Evolutionary conservation across 345 rosid genomes (phyloP), one percentile per base, ranked within the genome.

Genomic region (Pistacia vera): DNA sequence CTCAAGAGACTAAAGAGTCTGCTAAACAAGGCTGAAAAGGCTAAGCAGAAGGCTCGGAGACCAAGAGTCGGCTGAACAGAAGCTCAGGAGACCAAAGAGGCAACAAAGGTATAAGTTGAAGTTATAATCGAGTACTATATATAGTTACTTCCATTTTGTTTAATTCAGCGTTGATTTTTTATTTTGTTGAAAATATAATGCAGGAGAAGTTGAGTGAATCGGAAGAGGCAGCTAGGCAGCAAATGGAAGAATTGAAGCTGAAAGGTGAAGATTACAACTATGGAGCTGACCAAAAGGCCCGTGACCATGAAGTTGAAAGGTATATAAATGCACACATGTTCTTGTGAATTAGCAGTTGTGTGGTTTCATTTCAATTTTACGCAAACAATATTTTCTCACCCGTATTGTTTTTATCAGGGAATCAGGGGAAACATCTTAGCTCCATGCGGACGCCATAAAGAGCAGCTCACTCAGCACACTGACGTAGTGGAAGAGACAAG

Each of bases 161-260:
- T 5, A 65, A n/a, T 11, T 51, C 13, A 12, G 13, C 33, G 49
- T 63, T 51, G 44, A 1, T 5, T 70, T 22, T 57, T 20, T 36
- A n/a, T 13, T 35, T 41, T 41, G 46, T 41, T 41, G 46, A 41
- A 4, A 41, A 61, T 46, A 35, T 66, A 8, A 18, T 69, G 49
- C 60, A 88, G 90, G 91, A 88, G 62, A 88, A 81, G 46, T 12
- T 86, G 70, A 66, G 79, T 38, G 86, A 89, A 75, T 76, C 88
- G 0, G 84, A 79, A 55, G 97, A 89, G 70, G 90, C 67, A 35
- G 73, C 93, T 0, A 79, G 90, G 51, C 61, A 67, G 11, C 83
- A 87, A 67, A 85, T 90, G 85, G 95, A 85, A 57, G 95, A 88
- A 17, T 58, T 88, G 88, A 86, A 73, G 75, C 12, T 88, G 46